Percentiles rank a stretch among this genome's conserved stretches.
Conservation (phyloP, 768 basidiomycete genomes). For the Lentinula aciculospora region DNA sequence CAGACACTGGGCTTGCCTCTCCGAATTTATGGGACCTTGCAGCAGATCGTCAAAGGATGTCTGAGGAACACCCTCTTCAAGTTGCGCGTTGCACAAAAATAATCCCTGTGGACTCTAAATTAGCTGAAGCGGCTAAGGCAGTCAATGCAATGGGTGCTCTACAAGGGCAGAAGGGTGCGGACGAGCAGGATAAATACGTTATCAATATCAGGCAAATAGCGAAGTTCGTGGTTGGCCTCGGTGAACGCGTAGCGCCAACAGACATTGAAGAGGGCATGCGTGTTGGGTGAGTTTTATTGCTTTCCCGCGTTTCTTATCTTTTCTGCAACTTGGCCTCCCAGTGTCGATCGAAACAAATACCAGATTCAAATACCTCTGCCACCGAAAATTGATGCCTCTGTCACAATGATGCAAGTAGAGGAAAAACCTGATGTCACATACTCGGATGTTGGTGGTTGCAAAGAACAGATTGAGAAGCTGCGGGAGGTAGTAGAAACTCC, state of each 20-base stretch:
- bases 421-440: conserved; percentile 99
- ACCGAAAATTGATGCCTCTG: conserved; percentile 98
- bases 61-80: conserved; percentile 89
- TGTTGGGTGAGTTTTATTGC: conserved; percentile 69
- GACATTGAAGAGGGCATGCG: conserved; percentile 99
- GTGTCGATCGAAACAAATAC: conserved; percentile 94
- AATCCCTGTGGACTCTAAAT: conserved; percentile 73
- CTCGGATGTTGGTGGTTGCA: conserved; percentile 96
- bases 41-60: conserved; percentile 88
- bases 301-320: not conserved
- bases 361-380: conserved; percentile 98
- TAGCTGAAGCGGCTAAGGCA: conserved; percentile 72
- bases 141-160: conserved; percentile 73
- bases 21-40: conserved; percentile 97
- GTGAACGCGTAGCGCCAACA: conserved; percentile 93
- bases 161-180: conserved; percentile 93
- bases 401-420: conserved; percentile 99
- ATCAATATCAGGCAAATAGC: conserved; percentile 99
- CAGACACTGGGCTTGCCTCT: conserved; percentile 93
- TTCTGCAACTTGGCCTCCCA: conserved; percentile 21
- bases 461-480: conserved; percentile 99
- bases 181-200: conserved; percentile 99
- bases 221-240: conserved; percentile 96
- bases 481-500: conserved; percentile 98
- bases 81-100: conserved; percentile 99